Percentiles rank a stretch among this genome's conserved stretches.
phyloP scores from a whole-genome alignment of 225 moss, liverwort and hornwort species.

The Thuidium tamariscinum region DNA sequence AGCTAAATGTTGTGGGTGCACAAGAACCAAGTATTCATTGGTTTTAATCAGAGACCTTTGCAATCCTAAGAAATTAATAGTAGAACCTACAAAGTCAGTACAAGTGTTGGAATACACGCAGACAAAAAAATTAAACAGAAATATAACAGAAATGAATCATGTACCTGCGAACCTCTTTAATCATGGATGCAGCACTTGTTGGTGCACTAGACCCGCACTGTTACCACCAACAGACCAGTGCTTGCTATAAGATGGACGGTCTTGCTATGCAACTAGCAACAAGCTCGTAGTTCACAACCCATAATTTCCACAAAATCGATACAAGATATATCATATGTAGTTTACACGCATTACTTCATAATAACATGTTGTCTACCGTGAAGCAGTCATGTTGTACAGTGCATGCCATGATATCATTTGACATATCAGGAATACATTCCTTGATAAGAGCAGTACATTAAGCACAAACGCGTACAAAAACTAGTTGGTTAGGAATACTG shows the following conservation, averaged over 20 bases:
- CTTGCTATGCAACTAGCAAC: not conserved
- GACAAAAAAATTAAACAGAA: not conserved
- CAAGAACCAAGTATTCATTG: not conserved
- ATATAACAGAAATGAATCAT: not conserved
- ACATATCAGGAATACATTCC: not conserved
- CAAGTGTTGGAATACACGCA: not conserved
- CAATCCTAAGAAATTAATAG: not conserved
- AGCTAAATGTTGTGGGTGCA: not conserved
- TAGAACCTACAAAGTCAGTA: not conserved
- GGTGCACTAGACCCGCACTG: conserved; percentile 77
- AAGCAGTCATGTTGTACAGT: not conserved
- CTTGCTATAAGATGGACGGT: not conserved
- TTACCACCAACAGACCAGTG: not conserved
- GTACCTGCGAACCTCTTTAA: conserved; percentile 67
- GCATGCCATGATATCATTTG: not conserved
- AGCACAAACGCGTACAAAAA: not conserved
- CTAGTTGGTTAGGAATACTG: not conserved
- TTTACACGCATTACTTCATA: not conserved
- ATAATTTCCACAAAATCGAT: not conserved
- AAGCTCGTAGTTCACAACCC: not conserved
- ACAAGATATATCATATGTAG: not conserved
- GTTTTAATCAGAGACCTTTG: not conserved
- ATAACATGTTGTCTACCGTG: not conserved
- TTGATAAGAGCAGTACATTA: not conserved
- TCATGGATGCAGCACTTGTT: conserved; percentile 54